These are phyloP conservation scores for Brasenia schreberi DNA, from an alignment of 164 flowering plant species.

Conservation along the genomic window DNA sequence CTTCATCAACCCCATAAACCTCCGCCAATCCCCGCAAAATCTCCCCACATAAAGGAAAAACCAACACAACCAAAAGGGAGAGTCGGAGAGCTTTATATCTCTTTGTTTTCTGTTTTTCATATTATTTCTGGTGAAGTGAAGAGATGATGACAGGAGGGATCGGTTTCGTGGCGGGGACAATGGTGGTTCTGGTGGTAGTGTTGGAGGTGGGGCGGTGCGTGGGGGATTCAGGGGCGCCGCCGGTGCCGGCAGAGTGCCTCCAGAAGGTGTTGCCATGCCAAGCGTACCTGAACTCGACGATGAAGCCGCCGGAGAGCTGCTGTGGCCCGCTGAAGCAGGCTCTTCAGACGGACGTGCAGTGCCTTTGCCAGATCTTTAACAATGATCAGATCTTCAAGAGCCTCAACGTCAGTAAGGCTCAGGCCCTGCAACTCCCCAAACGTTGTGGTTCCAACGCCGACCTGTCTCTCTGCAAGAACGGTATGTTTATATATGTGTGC, in stretches of 20 bases:
- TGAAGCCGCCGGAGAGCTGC: constrained; percentile 21
- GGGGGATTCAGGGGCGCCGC: background rate
- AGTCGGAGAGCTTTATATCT: too few relatives aligned
- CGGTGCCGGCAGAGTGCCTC: constrained; percentile 12
- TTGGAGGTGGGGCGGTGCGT: background rate
- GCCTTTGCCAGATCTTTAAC: constrained; percentile 31
- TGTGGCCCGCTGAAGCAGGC: constrained; percentile 31
- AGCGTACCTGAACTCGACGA: constrained; percentile 12
- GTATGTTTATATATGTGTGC: background rate
- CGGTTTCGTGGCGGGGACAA: too few relatives aligned
- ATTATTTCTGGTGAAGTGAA: too few relatives aligned
- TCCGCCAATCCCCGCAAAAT: too few relatives aligned
- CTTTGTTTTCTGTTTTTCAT: too few relatives aligned
- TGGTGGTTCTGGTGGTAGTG: too few relatives aligned
- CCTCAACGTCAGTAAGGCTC: constrained; percentile 22
- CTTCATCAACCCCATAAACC: too few relatives aligned
- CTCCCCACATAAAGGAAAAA: too few relatives aligned
- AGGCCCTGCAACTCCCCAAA: constrained; percentile 26
- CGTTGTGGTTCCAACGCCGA: constrained; percentile 27
- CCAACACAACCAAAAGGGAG: too few relatives aligned
- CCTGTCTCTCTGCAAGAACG: constrained; percentile 17
- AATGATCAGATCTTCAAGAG: constrained; percentile 13
- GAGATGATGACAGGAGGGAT: too few relatives aligned
- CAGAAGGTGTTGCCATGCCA: constrained; percentile 35
- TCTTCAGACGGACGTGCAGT: constrained; percentile 11